Conservation (phyloP, 2,329 filamentous ascomycete genomes). For the Teratosphaeria pseudoeucalypti region DNA sequence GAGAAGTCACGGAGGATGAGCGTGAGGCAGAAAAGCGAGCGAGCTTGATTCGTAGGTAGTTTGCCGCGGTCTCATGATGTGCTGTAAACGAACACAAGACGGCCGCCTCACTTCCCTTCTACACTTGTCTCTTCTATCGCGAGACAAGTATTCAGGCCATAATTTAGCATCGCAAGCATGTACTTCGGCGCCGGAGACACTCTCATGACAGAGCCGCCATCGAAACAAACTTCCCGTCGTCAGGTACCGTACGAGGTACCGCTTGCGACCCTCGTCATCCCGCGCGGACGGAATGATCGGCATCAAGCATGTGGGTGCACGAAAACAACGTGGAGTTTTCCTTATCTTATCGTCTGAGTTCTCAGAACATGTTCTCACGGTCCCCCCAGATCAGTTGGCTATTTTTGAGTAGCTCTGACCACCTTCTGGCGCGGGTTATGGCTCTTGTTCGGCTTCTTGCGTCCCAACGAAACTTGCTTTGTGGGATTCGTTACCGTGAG, state of each 20-base stretch:
- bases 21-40: no score
- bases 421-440: neutral
- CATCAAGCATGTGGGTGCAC: neutral
- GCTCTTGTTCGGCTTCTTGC: neutral
- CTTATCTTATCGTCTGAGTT: neutral
- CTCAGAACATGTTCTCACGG: neutral
- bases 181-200: neutral
- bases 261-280: neutral
- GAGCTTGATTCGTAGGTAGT: no score
- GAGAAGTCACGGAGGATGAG: neutral
- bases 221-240: neutral
- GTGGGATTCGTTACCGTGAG: neutral
- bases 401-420: neutral
- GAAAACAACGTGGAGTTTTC: neutral
- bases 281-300: neutral
- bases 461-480: neutral
- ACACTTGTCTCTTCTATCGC: no score
- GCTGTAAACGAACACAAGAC: no score
- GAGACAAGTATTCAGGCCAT: no score
- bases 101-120: no score
- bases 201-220: neutral
- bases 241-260: neutral
- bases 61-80: no score
- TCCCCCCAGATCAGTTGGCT: neutral
- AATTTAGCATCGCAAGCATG: neutral